Evolutionary conservation across 768 basidiomycete genomes (phyloP).

Genomic region (Kwoniella heveanensis): DNA sequence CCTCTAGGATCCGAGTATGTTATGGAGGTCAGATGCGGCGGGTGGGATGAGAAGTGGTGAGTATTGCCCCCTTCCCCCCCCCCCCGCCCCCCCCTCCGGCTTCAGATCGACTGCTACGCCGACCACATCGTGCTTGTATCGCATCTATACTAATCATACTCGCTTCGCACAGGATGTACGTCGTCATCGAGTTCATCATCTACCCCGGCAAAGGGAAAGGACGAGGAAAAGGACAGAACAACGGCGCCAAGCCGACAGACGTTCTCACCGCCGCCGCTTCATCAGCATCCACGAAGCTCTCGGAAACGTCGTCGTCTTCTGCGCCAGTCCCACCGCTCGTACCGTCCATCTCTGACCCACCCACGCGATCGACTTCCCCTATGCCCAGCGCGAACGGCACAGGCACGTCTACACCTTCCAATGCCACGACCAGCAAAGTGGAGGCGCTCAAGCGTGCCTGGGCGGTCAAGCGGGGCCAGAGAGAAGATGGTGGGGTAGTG

Average conservation of each 20-base stretch:
- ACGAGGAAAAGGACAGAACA: conserved; percentile 11
- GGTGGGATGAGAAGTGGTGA: conserved; percentile 57
- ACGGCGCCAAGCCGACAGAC: background rate
- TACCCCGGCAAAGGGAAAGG: conserved; percentile 45
- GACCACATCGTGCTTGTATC: no score
- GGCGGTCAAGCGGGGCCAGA: conserved; percentile 19
- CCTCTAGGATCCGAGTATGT: conserved; percentile 50
- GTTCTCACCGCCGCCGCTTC: background rate
- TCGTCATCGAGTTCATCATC: conserved; percentile 53
- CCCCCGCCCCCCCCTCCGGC: no score
- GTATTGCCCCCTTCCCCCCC: no score
- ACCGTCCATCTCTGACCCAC: conserved; percentile 20
- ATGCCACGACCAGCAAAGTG: conserved; percentile 3
- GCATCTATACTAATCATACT: background rate
- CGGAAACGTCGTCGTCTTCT: conserved; percentile 5
- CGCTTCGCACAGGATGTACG: conserved; percentile 42
- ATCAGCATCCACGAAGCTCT: conserved; percentile 4
- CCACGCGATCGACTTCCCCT: conserved; percentile 19
- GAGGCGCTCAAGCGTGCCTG: conserved; percentile 33
- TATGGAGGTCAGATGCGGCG: conserved; percentile 50
- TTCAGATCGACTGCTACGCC: no score
- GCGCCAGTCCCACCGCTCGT: conserved; percentile 2
- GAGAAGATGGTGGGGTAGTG: conserved; percentile 47
- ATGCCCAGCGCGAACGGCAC: conserved; percentile 17
- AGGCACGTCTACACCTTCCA: conserved; percentile 24